Conservation (phyloP, 169 alveolate genomes). For the Plasmodium sp. region DNA sequence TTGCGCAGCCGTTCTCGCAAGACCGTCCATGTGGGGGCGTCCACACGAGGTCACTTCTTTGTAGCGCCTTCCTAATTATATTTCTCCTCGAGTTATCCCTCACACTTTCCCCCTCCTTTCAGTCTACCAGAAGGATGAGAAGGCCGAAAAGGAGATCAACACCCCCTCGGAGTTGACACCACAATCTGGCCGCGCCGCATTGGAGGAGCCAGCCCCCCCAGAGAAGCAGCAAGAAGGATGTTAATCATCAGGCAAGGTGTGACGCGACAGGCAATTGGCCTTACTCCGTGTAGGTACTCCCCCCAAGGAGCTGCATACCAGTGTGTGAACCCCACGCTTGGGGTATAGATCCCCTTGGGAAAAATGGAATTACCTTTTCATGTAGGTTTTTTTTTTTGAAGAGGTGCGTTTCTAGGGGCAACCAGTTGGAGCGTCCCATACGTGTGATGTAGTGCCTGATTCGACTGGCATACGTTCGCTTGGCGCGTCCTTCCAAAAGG, state of each 20-base stretch:
- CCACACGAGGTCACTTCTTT: not conserved
- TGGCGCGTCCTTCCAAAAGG: not conserved
- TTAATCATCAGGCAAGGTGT: not conserved
- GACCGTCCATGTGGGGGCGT: not conserved
- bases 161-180: not conserved
- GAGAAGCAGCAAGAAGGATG: not conserved
- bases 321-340: not conserved
- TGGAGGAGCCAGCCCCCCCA: not conserved
- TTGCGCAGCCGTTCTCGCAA: not conserved
- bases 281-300: not conserved
- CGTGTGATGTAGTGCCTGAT: not conserved
- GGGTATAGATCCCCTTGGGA: not conserved
- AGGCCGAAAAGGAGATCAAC: not conserved
- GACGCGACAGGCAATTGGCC: not conserved
- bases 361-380: not conserved
- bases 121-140: conserved; percentile 34
- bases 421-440: no score
- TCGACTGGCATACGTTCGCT: not conserved
- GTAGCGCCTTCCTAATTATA: not conserved
- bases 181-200: conserved; percentile 4
- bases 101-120: not conserved
- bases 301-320: not conserved
- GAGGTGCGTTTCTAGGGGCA: not conserved
- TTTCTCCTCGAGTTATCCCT: not conserved
- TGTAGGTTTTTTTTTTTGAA: not conserved